Conservation (phyloP, 2,329 filamentous ascomycete genomes). For the Beauveria sp. region DNA sequence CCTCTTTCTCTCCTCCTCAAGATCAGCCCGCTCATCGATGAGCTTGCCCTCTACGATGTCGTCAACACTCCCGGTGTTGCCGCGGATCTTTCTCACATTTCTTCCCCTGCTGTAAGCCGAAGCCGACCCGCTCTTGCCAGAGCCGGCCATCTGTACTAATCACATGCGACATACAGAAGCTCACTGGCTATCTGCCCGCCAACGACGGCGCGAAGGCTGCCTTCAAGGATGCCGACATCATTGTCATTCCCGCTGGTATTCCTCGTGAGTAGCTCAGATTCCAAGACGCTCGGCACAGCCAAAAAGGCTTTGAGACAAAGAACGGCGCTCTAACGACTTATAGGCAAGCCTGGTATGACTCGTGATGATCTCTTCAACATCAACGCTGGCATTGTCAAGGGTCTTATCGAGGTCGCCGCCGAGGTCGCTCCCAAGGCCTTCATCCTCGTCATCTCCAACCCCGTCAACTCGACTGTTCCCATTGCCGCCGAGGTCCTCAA, state of each 20-base stretch:
- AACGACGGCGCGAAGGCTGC: constrained; percentile 80
- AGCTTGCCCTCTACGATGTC: constrained; percentile 97
- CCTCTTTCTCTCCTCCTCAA: constrained; percentile 95
- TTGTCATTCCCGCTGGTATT: constrained; percentile 96
- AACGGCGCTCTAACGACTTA: background rate
- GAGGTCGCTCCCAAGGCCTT: constrained; percentile 87
- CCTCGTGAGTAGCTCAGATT: constrained; percentile 59
- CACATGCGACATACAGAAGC: constrained; percentile 48
- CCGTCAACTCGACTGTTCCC: constrained; percentile 97
- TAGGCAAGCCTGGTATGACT: constrained; percentile 98
- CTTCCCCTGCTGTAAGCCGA: constrained; percentile 64
- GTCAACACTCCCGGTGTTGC: constrained; percentile 97
- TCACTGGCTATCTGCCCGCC: constrained; percentile 79
- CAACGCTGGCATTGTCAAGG: constrained; percentile 96
- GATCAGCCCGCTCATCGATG: constrained; percentile 76
- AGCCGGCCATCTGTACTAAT: background rate
- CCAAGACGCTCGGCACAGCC: background rate
- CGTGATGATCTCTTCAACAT: constrained; percentile 99
- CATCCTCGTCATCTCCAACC: constrained; percentile 97
- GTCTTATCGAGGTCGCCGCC: constrained; percentile 79
- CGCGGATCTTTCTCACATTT: constrained; percentile 95
- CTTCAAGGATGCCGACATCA: constrained; percentile 87
- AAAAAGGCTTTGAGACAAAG: background rate
- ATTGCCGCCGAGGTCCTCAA: constrained; percentile 97
- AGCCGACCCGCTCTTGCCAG: constrained; percentile 19